Evolutionary conservation across 2,329 filamentous ascomycete species (phyloP).

Genomic region (Pseudonectria foliicola): DNA sequence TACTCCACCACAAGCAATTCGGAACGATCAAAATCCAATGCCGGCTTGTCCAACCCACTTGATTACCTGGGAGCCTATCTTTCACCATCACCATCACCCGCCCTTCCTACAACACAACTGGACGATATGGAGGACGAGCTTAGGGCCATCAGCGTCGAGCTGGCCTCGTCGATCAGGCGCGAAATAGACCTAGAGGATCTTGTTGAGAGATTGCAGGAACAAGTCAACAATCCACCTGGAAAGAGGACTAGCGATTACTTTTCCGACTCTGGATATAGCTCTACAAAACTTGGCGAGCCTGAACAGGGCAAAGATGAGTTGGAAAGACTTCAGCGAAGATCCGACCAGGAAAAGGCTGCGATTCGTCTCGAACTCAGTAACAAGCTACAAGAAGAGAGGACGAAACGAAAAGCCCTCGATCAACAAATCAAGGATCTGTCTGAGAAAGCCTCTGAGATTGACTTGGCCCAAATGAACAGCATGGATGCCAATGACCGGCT

Average conservation of each 20-base stretch:
- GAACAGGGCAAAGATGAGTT: conserved; percentile 63
- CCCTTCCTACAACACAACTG: conserved; percentile 47
- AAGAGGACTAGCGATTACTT: conserved; percentile 95
- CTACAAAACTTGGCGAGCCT: conserved; percentile 65
- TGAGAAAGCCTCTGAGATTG: conserved; percentile 62
- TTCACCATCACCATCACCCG: conserved; percentile 36
- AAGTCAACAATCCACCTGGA: conserved; percentile 54
- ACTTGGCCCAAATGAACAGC: conserved; percentile 47
- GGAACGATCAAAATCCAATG: conserved; percentile 33
- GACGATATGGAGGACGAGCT: conserved; percentile 92
- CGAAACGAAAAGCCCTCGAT: conserved; percentile 68
- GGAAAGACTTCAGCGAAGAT: conserved; percentile 71
- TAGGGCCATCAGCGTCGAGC: conserved; percentile 84
- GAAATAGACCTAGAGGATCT: conserved; percentile 97
- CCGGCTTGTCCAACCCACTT: conserved; percentile 34
- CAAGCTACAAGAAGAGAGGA: conserved; percentile 81
- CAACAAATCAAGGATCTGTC: conserved; percentile 77
- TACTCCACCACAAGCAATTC: conserved; percentile 19
- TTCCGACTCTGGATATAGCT: conserved; percentile 89
- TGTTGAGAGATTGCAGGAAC: conserved; percentile 79
- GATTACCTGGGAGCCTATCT: conserved; percentile 46
- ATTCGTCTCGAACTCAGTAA: conserved; percentile 77
- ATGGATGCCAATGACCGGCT: conserved; percentile 54
- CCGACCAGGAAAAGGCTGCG: conserved; percentile 86
- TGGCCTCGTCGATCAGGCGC: conserved; percentile 84